phyloP scores from a whole-genome alignment of 257 asterid genomes.

The Salvia splendens region DNA sequence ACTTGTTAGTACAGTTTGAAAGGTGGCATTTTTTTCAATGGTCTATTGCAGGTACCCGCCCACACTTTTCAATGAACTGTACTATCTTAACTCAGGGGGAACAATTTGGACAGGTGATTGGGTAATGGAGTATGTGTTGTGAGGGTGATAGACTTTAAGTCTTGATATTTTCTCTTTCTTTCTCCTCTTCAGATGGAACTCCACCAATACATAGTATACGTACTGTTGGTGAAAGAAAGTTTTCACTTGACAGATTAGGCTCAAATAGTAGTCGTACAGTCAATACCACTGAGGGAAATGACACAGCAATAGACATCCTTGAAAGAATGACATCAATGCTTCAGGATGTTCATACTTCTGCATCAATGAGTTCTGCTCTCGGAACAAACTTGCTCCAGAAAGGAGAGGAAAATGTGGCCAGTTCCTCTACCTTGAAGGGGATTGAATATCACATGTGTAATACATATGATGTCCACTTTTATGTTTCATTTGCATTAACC shows the following conservation, averaged over 20 bases:
- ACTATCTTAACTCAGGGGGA: slow-evolving; percentile 91
- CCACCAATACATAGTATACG: slow-evolving; percentile 67
- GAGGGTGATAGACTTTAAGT: slow-evolving; percentile 20
- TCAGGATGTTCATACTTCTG: slow-evolving; percentile 65
- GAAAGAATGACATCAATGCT: slow-evolving; percentile 72
- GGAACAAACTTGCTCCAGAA: slow-evolving; percentile 69
- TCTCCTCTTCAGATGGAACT: slow-evolving; percentile 66
- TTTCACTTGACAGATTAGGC: slow-evolving; percentile 59
- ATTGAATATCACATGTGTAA: slow-evolving; percentile 94
- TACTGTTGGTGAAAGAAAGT: slow-evolving; percentile 54
- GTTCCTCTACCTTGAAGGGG: slow-evolving; percentile 91
- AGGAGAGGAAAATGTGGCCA: slow-evolving; percentile 90
- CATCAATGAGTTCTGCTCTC: slow-evolving; percentile 61
- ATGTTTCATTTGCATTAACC: slow-evolving; percentile 74
- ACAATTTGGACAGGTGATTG: slow-evolving; percentile 93
- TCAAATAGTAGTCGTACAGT: slow-evolving; percentile 29
- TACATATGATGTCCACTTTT: slow-evolving; percentile 93
- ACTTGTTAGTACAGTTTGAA: slow-evolving; percentile 9
- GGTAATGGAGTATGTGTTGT: slow-evolving; percentile 22
- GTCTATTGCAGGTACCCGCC: slow-evolving; percentile 73
- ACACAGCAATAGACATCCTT: slow-evolving; percentile 72
- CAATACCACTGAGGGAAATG: slow-evolving; percentile 43
- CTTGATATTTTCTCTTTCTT: slow-evolving; percentile 5
- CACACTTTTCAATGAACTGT: slow-evolving; percentile 95
- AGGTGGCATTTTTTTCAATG: slow-evolving; percentile 28